Base-by-base conservation (phyloP, 225 moss, liverwort and hornwort species). In the Pseudoscleropodium purum region DNA sequence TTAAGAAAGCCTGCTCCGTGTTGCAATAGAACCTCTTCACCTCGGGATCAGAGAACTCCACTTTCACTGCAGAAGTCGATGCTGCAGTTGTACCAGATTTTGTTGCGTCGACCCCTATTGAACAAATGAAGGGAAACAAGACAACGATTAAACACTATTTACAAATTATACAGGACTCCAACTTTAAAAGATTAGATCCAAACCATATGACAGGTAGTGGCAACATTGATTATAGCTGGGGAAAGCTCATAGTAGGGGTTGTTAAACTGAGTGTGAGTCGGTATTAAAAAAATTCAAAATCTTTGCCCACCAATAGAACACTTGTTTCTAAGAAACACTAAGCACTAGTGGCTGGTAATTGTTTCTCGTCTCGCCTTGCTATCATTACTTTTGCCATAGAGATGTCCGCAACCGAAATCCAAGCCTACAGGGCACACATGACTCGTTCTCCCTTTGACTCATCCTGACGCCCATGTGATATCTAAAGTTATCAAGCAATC, bases 21-120 rank as follows among this genome's bases (percentile, higher is more conserved):
- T 92, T 90, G 91, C 98, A 96, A 45, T 87, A 96, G 86, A 96
- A 96, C 47, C 95, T 90, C 83, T 41, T 89, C 87, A 86, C 75
- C 88, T 93, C 89, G 13, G 92, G 94, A 86, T 92, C 86, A 65
- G 24, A 13, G 59, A 90, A 90, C 45, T 92, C 90, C 14, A 88
- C 82, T 67, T 84, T 90, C 85, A 90, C 86, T n/a, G 89, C 89
- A 87, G 67, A 87, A n/a, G 91, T 14, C 19, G 75, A 74, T n/a
- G 79, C 20, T 67, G 67, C 41, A 70, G 63, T 31, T 72, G 65
- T 61, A 77, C 84, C 89, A 45, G 84, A 89, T 74, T 83, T 89
- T 83, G 31, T 76, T 57, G 83, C 84, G 49, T 92, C 90, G 33
- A 92, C 82, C 63, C 81, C 90, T 92, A 29, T 75, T 51, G 63